These are phyloP conservation scores for Chlorella sorokiniana DNA, from an alignment of 139 green algal genomes.

Conservation along the genomic window DNA sequence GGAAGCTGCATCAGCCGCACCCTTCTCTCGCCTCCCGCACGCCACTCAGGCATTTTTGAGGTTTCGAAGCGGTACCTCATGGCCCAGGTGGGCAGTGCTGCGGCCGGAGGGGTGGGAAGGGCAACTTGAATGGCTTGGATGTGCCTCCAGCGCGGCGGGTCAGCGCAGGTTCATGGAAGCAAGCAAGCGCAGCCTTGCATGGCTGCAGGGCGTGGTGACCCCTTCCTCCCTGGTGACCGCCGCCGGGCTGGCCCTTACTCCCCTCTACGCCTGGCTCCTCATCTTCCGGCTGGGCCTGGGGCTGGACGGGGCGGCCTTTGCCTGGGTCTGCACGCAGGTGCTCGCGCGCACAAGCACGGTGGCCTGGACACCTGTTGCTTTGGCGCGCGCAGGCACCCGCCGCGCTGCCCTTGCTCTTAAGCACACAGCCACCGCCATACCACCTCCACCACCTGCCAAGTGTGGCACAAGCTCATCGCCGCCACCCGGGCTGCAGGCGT, in stretches of 20 bases:
- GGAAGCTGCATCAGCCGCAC: background rate
- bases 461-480: no score
- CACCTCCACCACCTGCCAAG: no score
- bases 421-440: no score
- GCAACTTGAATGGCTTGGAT: background rate
- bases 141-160: background rate
- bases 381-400: no score
- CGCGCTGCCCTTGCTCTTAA: no score
- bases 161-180: background rate
- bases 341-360: background rate
- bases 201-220: conserved; percentile 41
- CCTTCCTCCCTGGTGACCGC: conserved; percentile 40
- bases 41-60: conserved; percentile 43
- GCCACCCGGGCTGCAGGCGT: conserved; percentile 36
- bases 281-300: conserved; percentile 41
- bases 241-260: background rate
- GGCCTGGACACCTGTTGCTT: no score
- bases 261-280: conserved; percentile 37
- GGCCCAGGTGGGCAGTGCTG: conserved; percentile 43
- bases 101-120: background rate
- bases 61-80: conserved; percentile 60
- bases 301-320: conserved; percentile 64
- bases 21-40: conserved; percentile 44
- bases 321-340: conserved; percentile 51
- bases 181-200: background rate